Conservation (phyloP, 1,284 basidiomycete species). For the Dichomitus squalens region DNA sequence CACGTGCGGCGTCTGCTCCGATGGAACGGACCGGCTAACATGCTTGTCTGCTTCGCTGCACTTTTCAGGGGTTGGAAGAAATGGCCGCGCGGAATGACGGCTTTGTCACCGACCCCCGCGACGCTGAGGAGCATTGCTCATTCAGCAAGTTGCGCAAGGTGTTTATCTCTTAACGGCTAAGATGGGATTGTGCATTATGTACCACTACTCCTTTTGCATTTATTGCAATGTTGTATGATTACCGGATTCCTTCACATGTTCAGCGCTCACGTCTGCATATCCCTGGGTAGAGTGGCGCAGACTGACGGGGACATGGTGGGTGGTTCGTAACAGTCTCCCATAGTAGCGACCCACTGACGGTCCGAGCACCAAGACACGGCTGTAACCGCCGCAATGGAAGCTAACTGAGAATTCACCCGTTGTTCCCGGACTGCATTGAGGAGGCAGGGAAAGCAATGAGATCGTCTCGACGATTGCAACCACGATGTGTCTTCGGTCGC, state of each 20-base stretch:
- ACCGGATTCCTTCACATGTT: not conserved
- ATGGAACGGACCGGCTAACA: not conserved
- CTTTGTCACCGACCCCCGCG: conserved; percentile 81
- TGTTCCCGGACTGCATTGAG: too few relatives aligned
- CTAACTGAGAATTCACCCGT: too few relatives aligned
- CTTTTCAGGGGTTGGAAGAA: conserved; percentile 73
- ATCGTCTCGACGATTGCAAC: not conserved
- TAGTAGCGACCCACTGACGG: not conserved
- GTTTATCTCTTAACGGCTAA: conserved; percentile 73
- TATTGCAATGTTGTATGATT: conserved; percentile 1
- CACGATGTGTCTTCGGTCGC: not conserved
- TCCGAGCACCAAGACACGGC: too few relatives aligned
- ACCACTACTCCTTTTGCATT: too few relatives aligned
- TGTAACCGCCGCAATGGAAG: too few relatives aligned
- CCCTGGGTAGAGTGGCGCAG: not conserved
- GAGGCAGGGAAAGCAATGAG: not conserved
- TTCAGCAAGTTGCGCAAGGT: conserved; percentile 81
- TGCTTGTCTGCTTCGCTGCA: too few relatives aligned
- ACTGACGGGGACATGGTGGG: not conserved
- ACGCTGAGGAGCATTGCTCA: conserved; percentile 59
- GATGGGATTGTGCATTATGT: too few relatives aligned
- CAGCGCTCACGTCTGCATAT: not conserved
- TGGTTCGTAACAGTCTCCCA: not conserved
- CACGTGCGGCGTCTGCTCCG: not conserved
- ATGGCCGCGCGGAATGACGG: conserved; percentile 80